These are phyloP conservation scores for Bacterosira constricta DNA, from an alignment of 108 stramenopile genomes.

Conservation along the genomic window DNA sequence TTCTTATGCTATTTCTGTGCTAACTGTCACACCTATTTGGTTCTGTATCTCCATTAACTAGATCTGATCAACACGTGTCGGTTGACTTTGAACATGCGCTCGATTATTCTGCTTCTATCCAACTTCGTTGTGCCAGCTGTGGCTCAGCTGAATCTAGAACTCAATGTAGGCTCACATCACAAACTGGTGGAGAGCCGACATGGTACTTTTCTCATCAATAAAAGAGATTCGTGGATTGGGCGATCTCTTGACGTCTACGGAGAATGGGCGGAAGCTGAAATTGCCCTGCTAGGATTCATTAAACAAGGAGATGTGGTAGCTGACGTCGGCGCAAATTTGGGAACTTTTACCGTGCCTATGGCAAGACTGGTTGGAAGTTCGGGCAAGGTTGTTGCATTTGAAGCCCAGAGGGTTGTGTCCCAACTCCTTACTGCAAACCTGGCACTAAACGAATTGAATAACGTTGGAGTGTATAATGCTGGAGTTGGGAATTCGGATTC, in stretches of 20 bases:
- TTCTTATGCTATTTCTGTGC: too few species aligned
- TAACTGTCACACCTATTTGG: too few species aligned
- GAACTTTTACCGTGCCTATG: conserved; percentile 11
- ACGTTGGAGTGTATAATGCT: conserved; percentile 7
- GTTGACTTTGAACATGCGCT: too few species aligned
- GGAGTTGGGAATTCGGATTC: not conserved
- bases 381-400: conserved; percentile 19
- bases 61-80: too few species aligned
- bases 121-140: too few species aligned
- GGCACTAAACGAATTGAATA: conserved; percentile 19
- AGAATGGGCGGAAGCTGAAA: conserved; percentile 1
- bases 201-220: not conserved
- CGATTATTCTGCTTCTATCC: too few species aligned
- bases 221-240: not conserved
- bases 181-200: not conserved
- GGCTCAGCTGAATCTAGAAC: too few species aligned
- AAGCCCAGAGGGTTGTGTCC: conserved; percentile 10
- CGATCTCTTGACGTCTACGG: not conserved
- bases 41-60: too few species aligned
- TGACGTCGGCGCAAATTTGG: conserved; percentile 26
- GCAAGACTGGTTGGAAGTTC: conserved; percentile 9
- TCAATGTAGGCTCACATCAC: conserved; percentile 2
- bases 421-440: conserved; percentile 21
- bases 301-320: conserved; percentile 12
- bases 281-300: not conserved